Conservation (phyloP, 345 rosid species). For the Nephelium lappaceum region DNA sequence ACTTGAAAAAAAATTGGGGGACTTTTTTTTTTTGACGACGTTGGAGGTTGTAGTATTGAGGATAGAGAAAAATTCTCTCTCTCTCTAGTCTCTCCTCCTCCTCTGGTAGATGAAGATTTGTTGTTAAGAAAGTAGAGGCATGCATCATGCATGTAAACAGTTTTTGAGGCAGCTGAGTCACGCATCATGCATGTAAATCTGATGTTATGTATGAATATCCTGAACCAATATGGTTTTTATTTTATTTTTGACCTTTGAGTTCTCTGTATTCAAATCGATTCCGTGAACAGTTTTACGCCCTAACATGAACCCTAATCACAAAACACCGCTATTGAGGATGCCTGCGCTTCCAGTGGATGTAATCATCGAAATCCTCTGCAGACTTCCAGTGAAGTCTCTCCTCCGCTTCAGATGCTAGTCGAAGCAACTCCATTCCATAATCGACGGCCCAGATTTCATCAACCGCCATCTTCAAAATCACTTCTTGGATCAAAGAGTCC, state of each 20-base stretch:
- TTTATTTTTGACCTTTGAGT: no score
- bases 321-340: no score
- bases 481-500: not conserved
- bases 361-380: not conserved
- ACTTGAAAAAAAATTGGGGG: not conserved
- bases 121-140: not conserved
- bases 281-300: no score
- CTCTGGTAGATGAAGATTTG: no score
- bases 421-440: not conserved
- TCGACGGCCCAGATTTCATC: not conserved
- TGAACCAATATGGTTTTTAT: not conserved
- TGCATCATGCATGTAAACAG: not conserved
- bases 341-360: not conserved
- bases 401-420: not conserved
- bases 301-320: no score
- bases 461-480: not conserved
- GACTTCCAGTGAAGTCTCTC: not conserved
- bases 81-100: not conserved
- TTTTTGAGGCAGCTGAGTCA: not conserved
- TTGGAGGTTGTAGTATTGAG: not conserved
- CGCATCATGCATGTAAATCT: constrained; percentile 12
- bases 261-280: no score
- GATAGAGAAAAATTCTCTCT: not conserved
- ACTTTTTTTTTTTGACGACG: not conserved
- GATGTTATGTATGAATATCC: not conserved